phyloP scores from a whole-genome alignment of 306 rosid species.

The Vigna mungo region DNA sequence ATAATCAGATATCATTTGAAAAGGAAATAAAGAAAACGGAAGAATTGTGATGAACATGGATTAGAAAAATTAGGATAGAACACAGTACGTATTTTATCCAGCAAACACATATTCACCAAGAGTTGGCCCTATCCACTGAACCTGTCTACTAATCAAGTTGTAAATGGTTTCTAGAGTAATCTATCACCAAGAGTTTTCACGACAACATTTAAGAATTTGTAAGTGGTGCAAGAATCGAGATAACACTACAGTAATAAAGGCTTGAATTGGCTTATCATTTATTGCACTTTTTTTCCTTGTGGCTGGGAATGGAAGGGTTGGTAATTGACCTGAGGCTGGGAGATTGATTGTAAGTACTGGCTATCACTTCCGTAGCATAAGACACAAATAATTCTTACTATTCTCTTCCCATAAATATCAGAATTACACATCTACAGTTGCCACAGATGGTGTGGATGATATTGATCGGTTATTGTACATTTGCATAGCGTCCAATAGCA shows the following conservation, averaged over 20 bases:
- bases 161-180: not conserved
- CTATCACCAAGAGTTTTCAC: constrained; percentile 5
- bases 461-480: constrained; percentile 4
- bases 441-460: not conserved
- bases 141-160: constrained; percentile 8
- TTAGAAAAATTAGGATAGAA: not conserved
- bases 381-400: constrained; percentile 21
- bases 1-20: constrained; percentile 40
- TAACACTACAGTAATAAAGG: not conserved
- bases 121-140: constrained; percentile 15
- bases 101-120: not conserved
- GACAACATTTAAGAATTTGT: constrained; percentile 17
- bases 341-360: constrained; percentile 16
- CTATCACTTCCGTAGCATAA: constrained; percentile 4
- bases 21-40: not conserved
- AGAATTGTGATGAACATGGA: constrained; percentile 9
- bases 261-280: constrained; percentile 11
- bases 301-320: constrained; percentile 12
- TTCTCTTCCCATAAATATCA: not conserved
- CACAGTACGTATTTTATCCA: not conserved
- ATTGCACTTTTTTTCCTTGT: not conserved
- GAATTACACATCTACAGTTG: not conserved
- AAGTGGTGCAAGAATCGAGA: constrained; percentile 15
- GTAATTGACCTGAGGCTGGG: not conserved
- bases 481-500: not conserved